Evolutionary conservation across 2,329 filamentous ascomycete genomes (phyloP).

Genomic region (Ophiostoma angusticollis): DNA sequence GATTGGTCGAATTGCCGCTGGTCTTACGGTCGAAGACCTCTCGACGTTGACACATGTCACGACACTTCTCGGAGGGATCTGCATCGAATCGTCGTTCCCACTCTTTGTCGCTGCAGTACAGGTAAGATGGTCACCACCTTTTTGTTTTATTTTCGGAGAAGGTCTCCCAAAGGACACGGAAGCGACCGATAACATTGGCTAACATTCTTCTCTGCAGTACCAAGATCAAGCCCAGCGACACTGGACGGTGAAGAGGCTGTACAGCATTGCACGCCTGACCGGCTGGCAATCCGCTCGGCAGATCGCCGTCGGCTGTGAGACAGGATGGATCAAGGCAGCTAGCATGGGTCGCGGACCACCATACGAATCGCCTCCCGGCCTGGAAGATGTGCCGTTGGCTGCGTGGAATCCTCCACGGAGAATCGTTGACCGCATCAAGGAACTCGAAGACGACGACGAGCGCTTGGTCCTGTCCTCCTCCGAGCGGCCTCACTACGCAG

Average conservation of each 20-base stretch:
- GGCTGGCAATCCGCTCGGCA: conserved; percentile 77
- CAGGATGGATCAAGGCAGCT: conserved; percentile 65
- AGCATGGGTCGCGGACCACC: conserved; percentile 63
- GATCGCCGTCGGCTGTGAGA: conserved; percentile 75
- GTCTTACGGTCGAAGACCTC: conserved; percentile 47
- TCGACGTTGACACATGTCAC: conserved; percentile 47
- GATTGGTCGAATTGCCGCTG: conserved; percentile 70
- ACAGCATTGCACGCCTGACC: conserved; percentile 64
- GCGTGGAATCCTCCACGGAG: conserved; percentile 38
- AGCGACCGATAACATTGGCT: too few relatives aligned
- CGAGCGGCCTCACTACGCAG: conserved; percentile 58
- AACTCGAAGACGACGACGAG: conserved; percentile 29
- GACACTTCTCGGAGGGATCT: conserved; percentile 63
- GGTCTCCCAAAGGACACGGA: too few relatives aligned
- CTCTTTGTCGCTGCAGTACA: conserved; percentile 78
- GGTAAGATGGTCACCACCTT: too few relatives aligned
- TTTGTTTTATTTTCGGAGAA: background rate
- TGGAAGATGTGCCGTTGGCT: conserved; percentile 24
- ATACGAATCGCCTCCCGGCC: conserved; percentile 42
- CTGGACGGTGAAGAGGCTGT: conserved; percentile 64
- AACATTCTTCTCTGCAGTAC: conserved; percentile 40
- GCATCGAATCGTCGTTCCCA: conserved; percentile 71
- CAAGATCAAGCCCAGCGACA: conserved; percentile 57
- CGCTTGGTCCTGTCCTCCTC: conserved; percentile 47
- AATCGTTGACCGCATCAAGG: conserved; percentile 38